These are phyloP conservation scores for Dunaliella sp. DNA, from an alignment of 139 green algal species.

Conservation along the genomic window DNA sequence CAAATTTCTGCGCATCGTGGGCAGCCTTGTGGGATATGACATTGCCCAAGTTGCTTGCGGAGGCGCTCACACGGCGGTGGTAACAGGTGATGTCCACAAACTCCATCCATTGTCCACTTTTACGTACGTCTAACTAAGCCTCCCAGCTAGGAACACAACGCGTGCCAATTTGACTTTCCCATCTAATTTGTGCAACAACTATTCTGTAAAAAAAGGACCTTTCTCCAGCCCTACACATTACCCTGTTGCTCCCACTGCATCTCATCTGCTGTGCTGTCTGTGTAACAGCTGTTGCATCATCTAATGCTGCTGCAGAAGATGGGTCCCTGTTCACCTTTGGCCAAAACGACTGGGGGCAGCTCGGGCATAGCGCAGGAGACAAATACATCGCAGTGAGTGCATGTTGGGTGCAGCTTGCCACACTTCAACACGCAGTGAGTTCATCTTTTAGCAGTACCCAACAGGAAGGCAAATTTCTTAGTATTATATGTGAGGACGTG, in stretches of 20 bases:
- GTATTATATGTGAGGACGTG: too few relatives aligned
- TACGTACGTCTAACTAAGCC: background rate
- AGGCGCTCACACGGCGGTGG: conserved; percentile 63
- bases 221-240: too few relatives aligned
- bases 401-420: too few relatives aligned
- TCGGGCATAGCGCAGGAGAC: conserved; percentile 48
- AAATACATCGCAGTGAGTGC: conserved; percentile 43
- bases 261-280: too few relatives aligned
- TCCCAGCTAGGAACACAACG: background rate
- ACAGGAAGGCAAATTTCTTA: too few relatives aligned
- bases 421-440: too few relatives aligned
- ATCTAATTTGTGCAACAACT: background rate
- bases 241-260: too few relatives aligned
- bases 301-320: too few relatives aligned
- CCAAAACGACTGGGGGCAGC: conserved; percentile 64
- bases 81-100: conserved; percentile 36
- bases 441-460: too few relatives aligned
- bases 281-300: too few relatives aligned
- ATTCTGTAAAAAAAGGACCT: too few relatives aligned
- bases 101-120: too few relatives aligned
- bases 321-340: conserved; percentile 67
- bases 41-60: conserved; percentile 47
- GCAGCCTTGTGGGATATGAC: conserved; percentile 33
- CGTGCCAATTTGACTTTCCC: background rate
- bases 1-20: conserved; percentile 41